These are phyloP conservation scores for Diatrype stigma DNA, from an alignment of 2,329 filamentous ascomycete genomes.

Conservation along the genomic window DNA sequence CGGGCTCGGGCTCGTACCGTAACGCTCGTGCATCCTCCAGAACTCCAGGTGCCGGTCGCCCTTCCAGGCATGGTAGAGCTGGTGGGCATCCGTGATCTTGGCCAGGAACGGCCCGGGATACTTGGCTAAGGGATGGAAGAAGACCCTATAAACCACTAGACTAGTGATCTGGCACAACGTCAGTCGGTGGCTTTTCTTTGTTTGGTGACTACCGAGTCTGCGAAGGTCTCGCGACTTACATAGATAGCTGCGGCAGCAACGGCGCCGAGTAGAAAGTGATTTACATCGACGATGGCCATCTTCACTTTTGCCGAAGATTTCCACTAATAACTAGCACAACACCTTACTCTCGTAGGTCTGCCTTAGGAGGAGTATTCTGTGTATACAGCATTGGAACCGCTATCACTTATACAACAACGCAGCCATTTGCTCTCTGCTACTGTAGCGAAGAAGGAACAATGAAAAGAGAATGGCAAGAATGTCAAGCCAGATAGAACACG, in stretches of 20 bases:
- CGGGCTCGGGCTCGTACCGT: constrained; percentile 45
- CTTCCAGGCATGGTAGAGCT: constrained; percentile 70
- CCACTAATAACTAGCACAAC: too few species aligned
- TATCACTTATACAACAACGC: too few species aligned
- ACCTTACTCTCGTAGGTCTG: too few species aligned
- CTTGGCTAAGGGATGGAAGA: constrained; percentile 60
- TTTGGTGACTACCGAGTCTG: not conserved
- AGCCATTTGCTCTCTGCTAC: too few species aligned
- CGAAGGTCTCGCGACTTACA: not conserved
- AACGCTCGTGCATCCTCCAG: constrained; percentile 64
- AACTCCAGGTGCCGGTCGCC: constrained; percentile 73
- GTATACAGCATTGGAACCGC: too few species aligned
- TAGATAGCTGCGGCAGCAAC: not conserved
- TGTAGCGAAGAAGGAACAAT: too few species aligned
- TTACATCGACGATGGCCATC: not conserved
- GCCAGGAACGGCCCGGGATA: constrained; percentile 62
- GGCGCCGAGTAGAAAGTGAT: not conserved
- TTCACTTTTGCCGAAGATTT: too few species aligned
- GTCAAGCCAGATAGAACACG: too few species aligned
- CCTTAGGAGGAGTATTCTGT: too few species aligned
- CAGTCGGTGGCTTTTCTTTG: not conserved
- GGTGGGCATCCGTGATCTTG: constrained; percentile 60
- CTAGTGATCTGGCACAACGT: constrained; percentile 17
- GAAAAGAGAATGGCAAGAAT: too few species aligned
- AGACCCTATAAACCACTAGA: constrained; percentile 52